Conservation (phyloP, 306 rosid genomes). For the Inga laurina region DNA sequence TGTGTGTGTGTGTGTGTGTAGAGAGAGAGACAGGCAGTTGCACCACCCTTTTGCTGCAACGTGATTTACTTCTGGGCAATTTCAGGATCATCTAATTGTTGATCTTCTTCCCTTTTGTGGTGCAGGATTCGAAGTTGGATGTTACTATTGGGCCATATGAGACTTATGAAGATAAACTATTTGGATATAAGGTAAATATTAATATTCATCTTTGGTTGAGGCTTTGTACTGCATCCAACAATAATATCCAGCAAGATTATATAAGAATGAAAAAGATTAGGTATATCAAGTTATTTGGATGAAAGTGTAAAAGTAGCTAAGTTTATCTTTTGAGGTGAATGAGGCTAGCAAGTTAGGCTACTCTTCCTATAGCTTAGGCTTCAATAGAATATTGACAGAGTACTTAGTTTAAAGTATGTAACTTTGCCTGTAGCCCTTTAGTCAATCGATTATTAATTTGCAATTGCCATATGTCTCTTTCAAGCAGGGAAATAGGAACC, state of each 20-base stretch:
- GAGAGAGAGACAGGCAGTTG: too few species aligned
- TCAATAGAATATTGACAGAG: background rate
- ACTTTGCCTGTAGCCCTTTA: background rate
- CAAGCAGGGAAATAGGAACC: background rate
- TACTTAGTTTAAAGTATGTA: too few species aligned
- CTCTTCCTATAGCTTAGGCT: background rate
- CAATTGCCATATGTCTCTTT: background rate
- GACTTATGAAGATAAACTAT: constrained; percentile 86
- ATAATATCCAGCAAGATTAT: constrained; percentile 9
- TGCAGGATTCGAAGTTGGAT: constrained; percentile 88
- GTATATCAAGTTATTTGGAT: constrained; percentile 1
- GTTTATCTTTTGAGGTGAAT: constrained; percentile 1
- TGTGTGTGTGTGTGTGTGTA: background rate
- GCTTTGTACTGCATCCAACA: constrained; percentile 21
- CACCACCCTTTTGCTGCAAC: background rate
- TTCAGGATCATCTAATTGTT: constrained; percentile 31
- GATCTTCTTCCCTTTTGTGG: constrained; percentile 14
- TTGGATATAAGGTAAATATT: constrained; percentile 84
- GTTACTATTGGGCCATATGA: constrained; percentile 95
- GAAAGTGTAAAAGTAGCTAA: constrained; percentile 20
- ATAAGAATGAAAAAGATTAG: constrained; percentile 7
- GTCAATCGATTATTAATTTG: background rate
- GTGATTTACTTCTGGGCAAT: background rate
- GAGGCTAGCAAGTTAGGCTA: background rate
- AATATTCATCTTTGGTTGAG: constrained; percentile 13